phyloP scores from a whole-genome alignment of 2,329 filamentous ascomycete species.

The Fusarium foetens region DNA sequence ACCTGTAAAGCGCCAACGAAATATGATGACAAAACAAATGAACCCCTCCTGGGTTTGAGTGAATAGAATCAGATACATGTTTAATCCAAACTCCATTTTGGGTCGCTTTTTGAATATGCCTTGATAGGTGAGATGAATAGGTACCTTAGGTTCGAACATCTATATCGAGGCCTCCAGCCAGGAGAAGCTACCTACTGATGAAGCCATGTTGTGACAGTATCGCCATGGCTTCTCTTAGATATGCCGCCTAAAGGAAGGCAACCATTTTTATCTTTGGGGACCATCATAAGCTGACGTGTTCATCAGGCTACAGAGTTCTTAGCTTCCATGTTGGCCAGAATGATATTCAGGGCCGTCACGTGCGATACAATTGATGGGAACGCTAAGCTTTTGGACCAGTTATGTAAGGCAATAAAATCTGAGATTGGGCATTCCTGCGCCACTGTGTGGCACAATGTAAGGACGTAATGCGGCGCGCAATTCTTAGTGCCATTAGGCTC shows the following conservation, averaged over 20 bases:
- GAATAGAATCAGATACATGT: not conserved
- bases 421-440: conserved; percentile 20
- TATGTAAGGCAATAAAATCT: conserved; percentile 7
- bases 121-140: not conserved
- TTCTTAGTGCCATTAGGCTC: conserved; percentile 47
- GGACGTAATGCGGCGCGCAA: conserved; percentile 41
- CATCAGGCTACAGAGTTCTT: conserved; percentile 39
- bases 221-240: not conserved
- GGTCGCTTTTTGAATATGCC: not conserved
- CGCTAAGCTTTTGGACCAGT: not conserved
- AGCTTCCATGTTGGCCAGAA: conserved; percentile 31
- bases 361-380: not conserved
- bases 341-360: conserved; percentile 24
- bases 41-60: not conserved
- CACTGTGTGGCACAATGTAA: conserved; percentile 42
- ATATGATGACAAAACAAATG: not conserved
- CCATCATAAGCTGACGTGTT: conserved; percentile 41
- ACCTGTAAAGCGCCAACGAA: not conserved
- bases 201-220: conserved; percentile 1
- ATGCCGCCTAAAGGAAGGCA: conserved; percentile 22
- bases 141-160: not conserved
- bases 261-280: conserved; percentile 9
- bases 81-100: no score
- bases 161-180: conserved; percentile 2
- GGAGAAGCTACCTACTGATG: not conserved